Evolutionary conservation across 75 land plant genomes (phyloP).

Genomic region (Pinus tabuliformis): DNA sequence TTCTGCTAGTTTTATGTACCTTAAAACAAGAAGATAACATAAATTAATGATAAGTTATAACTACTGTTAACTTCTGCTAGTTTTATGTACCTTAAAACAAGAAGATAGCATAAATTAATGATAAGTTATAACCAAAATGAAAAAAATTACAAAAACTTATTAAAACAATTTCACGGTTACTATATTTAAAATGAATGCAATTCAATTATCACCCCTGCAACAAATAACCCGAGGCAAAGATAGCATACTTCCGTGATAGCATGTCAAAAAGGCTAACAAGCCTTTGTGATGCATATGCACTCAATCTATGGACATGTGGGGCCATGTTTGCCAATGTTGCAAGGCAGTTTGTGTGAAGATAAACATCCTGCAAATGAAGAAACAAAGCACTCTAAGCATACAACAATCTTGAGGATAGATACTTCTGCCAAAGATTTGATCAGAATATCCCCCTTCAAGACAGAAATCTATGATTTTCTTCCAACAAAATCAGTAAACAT

Average conservation of each 20-base stretch:
- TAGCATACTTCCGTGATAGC: conserved; percentile 84
- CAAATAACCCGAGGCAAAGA: conserved; percentile 1
- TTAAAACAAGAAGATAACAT: conserved; percentile 8
- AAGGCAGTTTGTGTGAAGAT: conserved; percentile 89
- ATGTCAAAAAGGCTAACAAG: conserved; percentile 92
- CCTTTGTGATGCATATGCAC: conserved; percentile 91
- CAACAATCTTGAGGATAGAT: not conserved
- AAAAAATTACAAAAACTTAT: not conserved
- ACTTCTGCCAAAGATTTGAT: too few species aligned
- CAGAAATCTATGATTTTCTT: not conserved
- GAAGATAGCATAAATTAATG: not conserved
- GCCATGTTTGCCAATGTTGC: conserved; percentile 97
- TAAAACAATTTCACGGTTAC: not conserved
- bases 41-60: not conserved
- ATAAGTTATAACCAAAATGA: not conserved
- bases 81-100: conserved; percentile 56
- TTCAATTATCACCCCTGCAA: not conserved
- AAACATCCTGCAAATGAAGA: conserved; percentile 63
- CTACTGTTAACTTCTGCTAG: conserved; percentile 45
- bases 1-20: conserved; percentile 71
- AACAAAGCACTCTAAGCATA: not conserved
- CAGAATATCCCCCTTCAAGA: too few species aligned
- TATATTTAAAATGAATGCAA: not conserved
- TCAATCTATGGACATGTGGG: conserved; percentile 83
- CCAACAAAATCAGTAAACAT: not conserved